Conservation (phyloP, 2,329 filamentous ascomycete species). For the Apiospora marii region DNA sequence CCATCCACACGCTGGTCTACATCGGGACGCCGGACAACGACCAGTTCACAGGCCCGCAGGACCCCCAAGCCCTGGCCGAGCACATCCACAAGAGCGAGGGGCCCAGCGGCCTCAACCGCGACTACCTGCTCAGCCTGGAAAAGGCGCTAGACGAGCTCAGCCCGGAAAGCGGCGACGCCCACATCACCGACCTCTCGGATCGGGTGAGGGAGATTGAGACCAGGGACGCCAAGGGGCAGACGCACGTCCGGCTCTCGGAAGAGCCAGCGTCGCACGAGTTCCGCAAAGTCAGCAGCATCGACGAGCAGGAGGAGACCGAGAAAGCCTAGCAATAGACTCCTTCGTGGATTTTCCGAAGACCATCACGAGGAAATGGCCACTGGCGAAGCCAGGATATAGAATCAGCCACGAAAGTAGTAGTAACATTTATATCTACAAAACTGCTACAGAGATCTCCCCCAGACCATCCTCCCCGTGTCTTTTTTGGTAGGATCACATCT, state of each 20-base stretch:
- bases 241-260: background rate
- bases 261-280: conserved; percentile 45
- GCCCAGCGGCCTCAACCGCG: conserved; percentile 87
- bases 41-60: conserved; percentile 87
- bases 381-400: background rate
- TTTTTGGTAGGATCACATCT: background rate
- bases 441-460: background rate
- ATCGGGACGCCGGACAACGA: conserved; percentile 94
- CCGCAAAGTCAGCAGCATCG: conserved; percentile 55
- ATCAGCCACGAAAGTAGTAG: conserved; percentile 49
- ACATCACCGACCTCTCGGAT: conserved; percentile 82
- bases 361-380: background rate
- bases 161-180: conserved; percentile 79
- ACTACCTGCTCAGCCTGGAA: conserved; percentile 87
- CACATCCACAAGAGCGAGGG: conserved; percentile 82
- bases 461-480: background rate
- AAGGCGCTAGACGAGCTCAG: conserved; percentile 76
- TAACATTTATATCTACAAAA: conserved; percentile 37
- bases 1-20: conserved; percentile 76
- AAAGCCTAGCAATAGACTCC: conserved; percentile 32
- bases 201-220: conserved; percentile 71
- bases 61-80: conserved; percentile 77
- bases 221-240: conserved; percentile 23
- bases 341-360: background rate
- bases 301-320: conserved; percentile 65